Evolutionary conservation across 306 rosid genomes (phyloP), one percentile per base, ranked within the genome.

Genomic region (Cajanus cajan): DNA sequence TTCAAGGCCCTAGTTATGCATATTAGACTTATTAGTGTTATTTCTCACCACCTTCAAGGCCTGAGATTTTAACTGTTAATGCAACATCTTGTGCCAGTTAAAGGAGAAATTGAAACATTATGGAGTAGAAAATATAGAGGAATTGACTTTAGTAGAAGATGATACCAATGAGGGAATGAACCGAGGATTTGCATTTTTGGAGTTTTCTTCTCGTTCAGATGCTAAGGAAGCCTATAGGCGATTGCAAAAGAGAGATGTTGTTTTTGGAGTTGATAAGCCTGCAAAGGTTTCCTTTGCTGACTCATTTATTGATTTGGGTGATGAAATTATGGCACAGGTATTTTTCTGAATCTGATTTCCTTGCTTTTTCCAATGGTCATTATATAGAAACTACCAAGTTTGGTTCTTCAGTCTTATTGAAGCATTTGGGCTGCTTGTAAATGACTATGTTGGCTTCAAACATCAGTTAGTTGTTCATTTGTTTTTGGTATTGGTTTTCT

Each of bases 241-340:
- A 64, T 89, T 95, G 74, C 94, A 89, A 65, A 93, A 91, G 85
- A 91, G 92, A 78, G 98, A 93, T 84, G 79, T 95, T 59, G 86
- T 90, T 68, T 95, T 95, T 91, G 99, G 99, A 78, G 96, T 90
- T 80, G 97, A 91, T 83, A 91, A 94, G 80, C 92, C 94, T 73
- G 97, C 94, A 28, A 90, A 87, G 85, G 93, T 95, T 84, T 91
- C 99, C 65, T 93, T 95, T 90, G 93, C 97, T 36, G 92, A 91
- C 86, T 90, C 96, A 37, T 90, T 91, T 80, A 85, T 85, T 84
- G 99, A 95, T 61, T 92, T 89, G 40, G 96, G 90, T 78, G 96
- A 87, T 85, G 97, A 89, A 80, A 88, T 93, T 68, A 91, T 90
- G 96, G 85, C 90, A 4, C 97, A 95, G 99, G 98, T 94, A 89